A percentile compares a stretch with the other conserved stretches of the same genome.
These are phyloP conservation scores for Fusarium dlaminii DNA, from an alignment of 2,329 filamentous ascomycete genomes.

Conservation along the genomic window DNA sequence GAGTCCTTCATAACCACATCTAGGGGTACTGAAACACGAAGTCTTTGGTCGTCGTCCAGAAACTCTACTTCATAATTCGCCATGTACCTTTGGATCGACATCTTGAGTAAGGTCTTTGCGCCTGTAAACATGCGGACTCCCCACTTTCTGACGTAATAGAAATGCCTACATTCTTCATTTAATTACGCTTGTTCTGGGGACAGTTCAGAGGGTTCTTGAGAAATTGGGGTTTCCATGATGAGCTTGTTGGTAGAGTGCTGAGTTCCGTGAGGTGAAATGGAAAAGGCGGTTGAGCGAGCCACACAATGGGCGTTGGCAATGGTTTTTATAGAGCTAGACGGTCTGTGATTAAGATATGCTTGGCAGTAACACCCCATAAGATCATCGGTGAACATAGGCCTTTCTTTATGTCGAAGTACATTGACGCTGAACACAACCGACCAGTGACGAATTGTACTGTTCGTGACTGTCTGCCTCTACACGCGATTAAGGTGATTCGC, in stretches of 20 bases:
- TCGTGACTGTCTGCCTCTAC: no score
- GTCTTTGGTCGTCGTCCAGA: neutral
- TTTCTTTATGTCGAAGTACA: neutral
- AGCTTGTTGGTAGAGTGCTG: no score
- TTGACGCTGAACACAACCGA: neutral
- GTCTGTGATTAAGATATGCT: accelerated
- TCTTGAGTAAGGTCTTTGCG: accelerated
- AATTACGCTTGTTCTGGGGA: neutral
- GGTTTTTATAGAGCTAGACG: neutral
- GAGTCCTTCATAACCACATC: neutral
- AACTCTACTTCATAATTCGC: neutral
- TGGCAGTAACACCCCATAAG: accelerated
- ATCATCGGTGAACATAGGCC: neutral
- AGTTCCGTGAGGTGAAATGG: neutral
- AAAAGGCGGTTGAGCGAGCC: neutral
- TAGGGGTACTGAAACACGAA: neutral
- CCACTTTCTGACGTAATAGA: neutral
- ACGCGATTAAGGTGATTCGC: accelerated
- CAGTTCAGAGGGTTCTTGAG: neutral
- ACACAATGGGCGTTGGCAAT: neutral
- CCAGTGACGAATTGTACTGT: accelerated
- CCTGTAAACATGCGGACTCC: neutral
- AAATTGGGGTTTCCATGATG: neutral
- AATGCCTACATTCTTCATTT: neutral
- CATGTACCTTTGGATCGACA: neutral